Conservation (phyloP, 495 filamentous ascomycete species). For the Neurospora hispaniola region DNA sequence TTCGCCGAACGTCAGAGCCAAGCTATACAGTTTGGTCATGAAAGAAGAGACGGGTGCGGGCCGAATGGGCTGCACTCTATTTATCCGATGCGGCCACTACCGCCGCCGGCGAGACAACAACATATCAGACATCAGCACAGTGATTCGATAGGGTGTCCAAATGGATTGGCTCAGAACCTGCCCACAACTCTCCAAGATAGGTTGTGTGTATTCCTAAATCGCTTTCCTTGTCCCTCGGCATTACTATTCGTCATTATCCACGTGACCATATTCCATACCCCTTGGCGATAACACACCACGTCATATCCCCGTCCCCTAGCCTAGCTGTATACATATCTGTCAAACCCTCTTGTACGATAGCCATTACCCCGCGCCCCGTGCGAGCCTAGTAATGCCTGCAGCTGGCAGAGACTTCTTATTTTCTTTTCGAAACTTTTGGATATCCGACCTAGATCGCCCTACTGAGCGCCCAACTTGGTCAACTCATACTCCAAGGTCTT, state of each 20-base stretch:
- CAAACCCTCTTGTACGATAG: too few relatives aligned
- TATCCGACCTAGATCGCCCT: too few relatives aligned
- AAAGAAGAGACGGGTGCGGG: neutral
- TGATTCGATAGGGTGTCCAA: neutral
- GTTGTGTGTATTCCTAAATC: neutral
- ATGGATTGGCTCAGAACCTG: neutral
- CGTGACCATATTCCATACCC: neutral
- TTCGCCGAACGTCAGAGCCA: neutral
- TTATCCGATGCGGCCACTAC: neutral
- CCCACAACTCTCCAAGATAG: neutral
- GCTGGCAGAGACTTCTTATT: too few relatives aligned
- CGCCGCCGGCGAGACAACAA: neutral
- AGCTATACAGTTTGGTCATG: neutral
- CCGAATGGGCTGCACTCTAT: neutral
- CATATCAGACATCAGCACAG: neutral
- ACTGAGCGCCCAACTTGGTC: too few relatives aligned
- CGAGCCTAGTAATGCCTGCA: too few relatives aligned
- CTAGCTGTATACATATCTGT: too few relatives aligned
- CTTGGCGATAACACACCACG: neutral
- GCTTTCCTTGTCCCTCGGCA: neutral
- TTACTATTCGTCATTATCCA: neutral
- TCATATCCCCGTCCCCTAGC: neutral
- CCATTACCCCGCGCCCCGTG: too few relatives aligned
- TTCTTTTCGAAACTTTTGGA: too few relatives aligned
- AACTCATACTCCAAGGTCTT: too few relatives aligned